A percentile compares a stretch with the other conserved stretches of the same genome.
These are phyloP conservation scores for Macrotyloma uniflorum DNA, from an alignment of 306 rosid genomes.

Conservation along the genomic window DNA sequence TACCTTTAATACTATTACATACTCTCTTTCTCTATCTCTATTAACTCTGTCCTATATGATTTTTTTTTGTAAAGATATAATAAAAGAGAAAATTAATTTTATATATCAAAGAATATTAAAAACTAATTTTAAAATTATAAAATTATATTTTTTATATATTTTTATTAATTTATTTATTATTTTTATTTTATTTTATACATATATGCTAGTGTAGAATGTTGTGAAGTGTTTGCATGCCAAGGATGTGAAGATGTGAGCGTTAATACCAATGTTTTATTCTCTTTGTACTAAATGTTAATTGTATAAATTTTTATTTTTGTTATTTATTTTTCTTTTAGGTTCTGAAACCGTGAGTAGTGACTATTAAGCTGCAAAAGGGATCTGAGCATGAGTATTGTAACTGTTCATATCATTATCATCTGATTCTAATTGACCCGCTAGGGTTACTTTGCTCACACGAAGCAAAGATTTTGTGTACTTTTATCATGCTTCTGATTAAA, in stretches of 20 bases:
- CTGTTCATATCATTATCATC: not conserved
- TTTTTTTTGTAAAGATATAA: no score
- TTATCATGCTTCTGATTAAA: slow-evolving; percentile 2
- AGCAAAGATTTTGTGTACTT: slow-evolving; percentile 7
- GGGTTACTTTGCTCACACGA: slow-evolving; percentile 21
- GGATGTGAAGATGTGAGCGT: not conserved
- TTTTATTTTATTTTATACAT: no score
- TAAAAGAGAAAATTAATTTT: no score
- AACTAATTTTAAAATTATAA: no score
- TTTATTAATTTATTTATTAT: no score
- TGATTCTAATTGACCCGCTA: slow-evolving; percentile 40
- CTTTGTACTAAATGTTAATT: not conserved
- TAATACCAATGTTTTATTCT: not conserved
- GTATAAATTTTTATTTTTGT: no score
- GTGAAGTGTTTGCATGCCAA: slow-evolving; percentile 1
- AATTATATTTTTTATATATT: no score
- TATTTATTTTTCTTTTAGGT: no score
- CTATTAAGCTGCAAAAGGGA: slow-evolving; percentile 38
- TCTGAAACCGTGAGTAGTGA: no score
- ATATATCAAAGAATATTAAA: no score
- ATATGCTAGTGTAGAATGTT: not conserved
- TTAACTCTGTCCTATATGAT: no score
- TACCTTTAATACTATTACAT: slow-evolving; percentile 28
- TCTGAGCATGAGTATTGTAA: not conserved
- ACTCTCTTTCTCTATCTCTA: not conserved